Percentiles rank a stretch among this genome's conserved stretches.
These are phyloP conservation scores for Leccinum truebloodii DNA, from an alignment of 768 basidiomycete species.

Conservation along the genomic window DNA sequence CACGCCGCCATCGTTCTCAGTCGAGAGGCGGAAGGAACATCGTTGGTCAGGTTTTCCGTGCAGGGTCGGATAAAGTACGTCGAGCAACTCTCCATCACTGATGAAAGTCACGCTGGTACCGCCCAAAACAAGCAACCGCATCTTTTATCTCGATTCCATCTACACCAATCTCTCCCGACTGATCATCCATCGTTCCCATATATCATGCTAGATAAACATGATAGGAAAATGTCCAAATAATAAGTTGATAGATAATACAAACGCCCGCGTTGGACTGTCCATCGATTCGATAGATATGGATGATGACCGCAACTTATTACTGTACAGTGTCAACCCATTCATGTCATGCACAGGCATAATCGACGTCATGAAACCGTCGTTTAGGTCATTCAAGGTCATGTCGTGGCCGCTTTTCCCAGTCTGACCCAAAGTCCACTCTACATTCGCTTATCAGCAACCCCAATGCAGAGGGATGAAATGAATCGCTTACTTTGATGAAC, in stretches of 20 bases:
- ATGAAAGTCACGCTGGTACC: background rate
- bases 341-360: background rate
- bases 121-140: background rate
- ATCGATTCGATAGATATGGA: background rate
- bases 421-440: conserved; percentile 65
- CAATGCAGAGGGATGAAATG: conserved; percentile 7
- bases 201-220: conserved; percentile 4
- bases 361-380: background rate
- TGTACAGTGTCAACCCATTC: background rate
- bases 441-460: conserved; percentile 3
- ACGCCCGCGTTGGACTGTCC: background rate
- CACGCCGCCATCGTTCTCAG: conserved; percentile 7
- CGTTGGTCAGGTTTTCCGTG: conserved; percentile 6
- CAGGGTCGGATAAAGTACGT: conserved; percentile 17
- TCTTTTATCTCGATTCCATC: background rate
- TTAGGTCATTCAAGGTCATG: conserved; percentile 9
- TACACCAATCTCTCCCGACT: background rate
- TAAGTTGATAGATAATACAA: conserved; percentile 18
- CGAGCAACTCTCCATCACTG: background rate
- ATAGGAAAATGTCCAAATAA: conserved; percentile 10
- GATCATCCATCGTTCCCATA: background rate
- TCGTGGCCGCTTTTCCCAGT: conserved; percentile 34
- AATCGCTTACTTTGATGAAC: conserved; percentile 57
- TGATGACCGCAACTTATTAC: background rate
- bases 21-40: background rate